Conservation (phyloP, 2,329 filamentous ascomycete genomes). For the Sporothrix inflata region DNA sequence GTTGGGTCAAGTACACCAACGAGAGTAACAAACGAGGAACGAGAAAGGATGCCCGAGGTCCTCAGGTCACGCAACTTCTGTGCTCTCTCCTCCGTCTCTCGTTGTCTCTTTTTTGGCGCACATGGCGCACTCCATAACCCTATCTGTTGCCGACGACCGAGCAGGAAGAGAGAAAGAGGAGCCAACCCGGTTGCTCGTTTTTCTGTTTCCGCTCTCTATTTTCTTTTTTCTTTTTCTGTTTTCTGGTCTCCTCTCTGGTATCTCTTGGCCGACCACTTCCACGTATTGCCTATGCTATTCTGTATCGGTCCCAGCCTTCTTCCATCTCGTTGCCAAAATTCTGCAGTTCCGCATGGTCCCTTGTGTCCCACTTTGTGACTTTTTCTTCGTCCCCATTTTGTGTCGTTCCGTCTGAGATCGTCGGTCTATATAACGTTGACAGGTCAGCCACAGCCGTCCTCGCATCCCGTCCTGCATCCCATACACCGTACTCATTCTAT, state of each 20-base stretch:
- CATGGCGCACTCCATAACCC: too few species aligned
- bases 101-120: too few species aligned
- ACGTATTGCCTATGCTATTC: constrained; percentile 1
- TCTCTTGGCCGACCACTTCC: background rate
- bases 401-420: background rate
- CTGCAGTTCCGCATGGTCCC: background rate
- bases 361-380: constrained; percentile 6
- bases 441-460: constrained; percentile 12
- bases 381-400: too few species aligned
- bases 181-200: background rate
- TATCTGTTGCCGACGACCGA: constrained; percentile 3
- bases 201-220: background rate
- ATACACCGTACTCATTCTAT: background rate
- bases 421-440: constrained; percentile 24
- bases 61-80: background rate
- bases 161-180: background rate
- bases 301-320: constrained; percentile 6
- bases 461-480: constrained; percentile 5
- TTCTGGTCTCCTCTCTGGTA: background rate
- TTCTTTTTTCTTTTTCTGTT: background rate
- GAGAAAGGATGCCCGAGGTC: background rate
- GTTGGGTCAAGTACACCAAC: background rate
- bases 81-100: background rate
- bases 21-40: background rate
- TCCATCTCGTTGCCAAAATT: background rate